phyloP scores from a whole-genome alignment of 192 early-diverging fungal species.

The Pilobolus umbonatus region DNA sequence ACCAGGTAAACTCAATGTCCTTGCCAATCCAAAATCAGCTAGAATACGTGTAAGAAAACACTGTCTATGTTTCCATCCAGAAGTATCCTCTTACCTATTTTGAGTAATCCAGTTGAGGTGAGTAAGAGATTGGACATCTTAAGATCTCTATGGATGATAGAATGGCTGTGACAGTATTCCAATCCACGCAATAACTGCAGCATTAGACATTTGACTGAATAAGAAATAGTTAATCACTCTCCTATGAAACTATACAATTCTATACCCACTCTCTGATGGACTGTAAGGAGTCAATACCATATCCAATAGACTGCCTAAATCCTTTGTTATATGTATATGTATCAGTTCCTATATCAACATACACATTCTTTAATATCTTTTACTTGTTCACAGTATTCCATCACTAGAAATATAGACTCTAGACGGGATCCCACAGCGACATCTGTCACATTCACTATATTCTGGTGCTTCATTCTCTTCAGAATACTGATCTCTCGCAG shows the following conservation, averaged over 20 bases:
- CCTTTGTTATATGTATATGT: conserved; percentile 26
- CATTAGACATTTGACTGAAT: conserved; percentile 66
- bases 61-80: not conserved
- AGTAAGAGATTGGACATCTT: conserved; percentile 77
- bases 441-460: conserved; percentile 67
- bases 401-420: conserved; percentile 82
- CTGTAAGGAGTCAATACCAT: conserved; percentile 51
- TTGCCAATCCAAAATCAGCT: conserved; percentile 81
- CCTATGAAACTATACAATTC: not conserved
- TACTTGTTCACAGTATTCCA: conserved; percentile 89
- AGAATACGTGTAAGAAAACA: not conserved
- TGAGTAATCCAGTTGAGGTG: conserved; percentile 60
- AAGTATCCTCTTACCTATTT: conserved; percentile 52
- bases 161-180: conserved; percentile 62
- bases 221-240: not conserved
- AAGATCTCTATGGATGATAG: conserved; percentile 65
- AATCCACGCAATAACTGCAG: conserved; percentile 67
- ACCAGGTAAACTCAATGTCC: conserved; percentile 53
- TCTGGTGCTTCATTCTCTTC: conserved; percentile 59
- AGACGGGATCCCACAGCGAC: conserved; percentile 60
- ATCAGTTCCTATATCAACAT: not conserved
- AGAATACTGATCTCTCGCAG: conserved; percentile 74
- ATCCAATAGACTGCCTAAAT: conserved; percentile 49
- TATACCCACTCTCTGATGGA: conserved; percentile 44
- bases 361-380: not conserved